Evolutionary conservation across 768 basidiomycete species (phyloP), one percentile per base, ranked within the genome.

Genomic region (Leucosporidium yakuticum): DNA sequence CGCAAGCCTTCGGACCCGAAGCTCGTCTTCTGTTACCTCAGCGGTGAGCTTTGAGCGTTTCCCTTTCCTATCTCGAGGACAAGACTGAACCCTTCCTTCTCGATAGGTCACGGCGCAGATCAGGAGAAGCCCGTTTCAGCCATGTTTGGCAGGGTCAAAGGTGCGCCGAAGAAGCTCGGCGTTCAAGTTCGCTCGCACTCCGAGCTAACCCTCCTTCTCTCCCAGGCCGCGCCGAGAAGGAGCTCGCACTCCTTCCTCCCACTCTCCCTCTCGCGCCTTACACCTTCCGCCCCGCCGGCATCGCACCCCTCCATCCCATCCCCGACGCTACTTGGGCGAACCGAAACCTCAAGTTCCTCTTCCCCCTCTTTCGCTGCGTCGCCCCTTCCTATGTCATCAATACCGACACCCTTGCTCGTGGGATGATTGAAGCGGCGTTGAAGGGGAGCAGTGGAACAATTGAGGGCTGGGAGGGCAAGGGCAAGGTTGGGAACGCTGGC

Each of bases 1-100:
- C 23, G 65, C 25, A 36, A 27, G 51, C 23, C 27, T 31, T 27
- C 21, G 39, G 19, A 14, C 4, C 31, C 23, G 2, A 77, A 74
- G 63, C 77, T 79, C 70, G 78, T 78, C 49, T 79, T 77, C 60
- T 76, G 77, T 11, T 77, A 55, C 34, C 15, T 67, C 48, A 58
- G 54, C 23, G 66, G 70, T 20, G n/a, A 23, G 39, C 14, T 15
- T 44, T n/a, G n/a, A n/a, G n/a, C 39, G 39, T 15, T 44, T 8
- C 39, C 17, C 39, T 7, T 2, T 44, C 14, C 14, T 15, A 2
- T 44, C 39, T 8, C 2, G 14, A 3, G 3, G 6, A 44, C 6
- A 15, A 44, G 14, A 15, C 39, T 44, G 39, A 44, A 8, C 6
- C 17, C 14, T 44, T 2, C 6, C 14, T 15, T 15, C 6, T 44